Evolutionary conservation across 495 filamentous ascomycete genomes (phyloP), one percentile per base, ranked within the genome.

Genomic region (Neurospora sp.): DNA sequence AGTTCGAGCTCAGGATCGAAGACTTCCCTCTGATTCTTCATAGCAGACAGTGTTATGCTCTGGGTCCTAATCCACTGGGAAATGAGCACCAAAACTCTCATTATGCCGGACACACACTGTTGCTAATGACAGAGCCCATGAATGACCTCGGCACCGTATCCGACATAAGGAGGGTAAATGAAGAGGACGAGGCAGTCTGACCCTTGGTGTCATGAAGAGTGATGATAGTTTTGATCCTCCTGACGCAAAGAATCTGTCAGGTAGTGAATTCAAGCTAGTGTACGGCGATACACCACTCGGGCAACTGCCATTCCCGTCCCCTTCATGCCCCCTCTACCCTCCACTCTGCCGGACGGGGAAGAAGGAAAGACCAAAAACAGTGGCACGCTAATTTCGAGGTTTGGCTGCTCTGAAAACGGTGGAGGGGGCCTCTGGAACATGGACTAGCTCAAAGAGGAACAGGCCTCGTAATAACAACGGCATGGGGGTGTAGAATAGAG

Each of bases 11-110:
- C 70, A 48, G 75, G 69, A 48, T 59, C 5, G 28, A 66, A 2
- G 28, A 34, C 54, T 31, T 34, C 28, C 48, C 21, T 77, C 42
- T 40, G 31, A 73, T 72, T 75, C 43, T 72, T 54, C 73, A 74
- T 78, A 75, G 66, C 39, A 78, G 43, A 69, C 66, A 9, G 43
- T 77, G 74, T 69, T 78, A 79, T 77, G 73, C 36, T 71, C 59
- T 77, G 54, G 72, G 59, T 74, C 28, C 15, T 34, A 21, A 36
- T 66, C 28, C 54, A 66, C 28, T 62, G 54, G 54, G 54, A 66
- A 66, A 66, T 66, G 24, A 66, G 28, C 54, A 13, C 24, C 31
- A 34, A 36, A 66, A 28, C 54, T 34, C 54, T 34, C 24, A 3
- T 66, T 34, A 34, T 71, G 37, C 48, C 71, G 31, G 73, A 43